Base-by-base conservation (phyloP, 225 moss, liverwort and hornwort genomes). In the Bryum argenteum region DNA sequence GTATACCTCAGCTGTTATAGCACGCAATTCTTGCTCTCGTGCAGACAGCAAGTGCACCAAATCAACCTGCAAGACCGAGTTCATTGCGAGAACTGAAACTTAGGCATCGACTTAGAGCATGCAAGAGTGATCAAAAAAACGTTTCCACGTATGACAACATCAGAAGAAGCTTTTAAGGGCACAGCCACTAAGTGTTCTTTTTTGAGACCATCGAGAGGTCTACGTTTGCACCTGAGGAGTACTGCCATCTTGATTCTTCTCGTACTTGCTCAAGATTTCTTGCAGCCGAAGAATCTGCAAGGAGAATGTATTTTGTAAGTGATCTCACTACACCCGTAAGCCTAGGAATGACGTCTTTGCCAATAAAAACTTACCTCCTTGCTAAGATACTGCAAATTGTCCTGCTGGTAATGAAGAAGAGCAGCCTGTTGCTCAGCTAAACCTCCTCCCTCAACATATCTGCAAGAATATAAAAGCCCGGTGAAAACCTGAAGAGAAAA, bases 1-100 rank as follows among this genome's bases (percentile, higher is more conserved):
- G 51, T 67, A 72, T n/a, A 86, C 96, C 96, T 93, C 96, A 70
- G 98, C 92, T 37, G 91, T 82, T 61, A 98, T 85, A 50, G 92
- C 94, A 65, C 94, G 94, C 55, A 94, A 80, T 79, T 92, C 94
- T 88, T 98, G 98, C 87, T 98, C 98, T 66, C 98, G 91, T 52
- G 89, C 79, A 79, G 90, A 87, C 69, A 98, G 81, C 71, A 89
- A 88, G 81, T 92, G 91, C 70, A 94, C 92, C 60, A 94, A 79
- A 74, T 98, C 98, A 70, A 92, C 94, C 93, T 93, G 88, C 67
- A 82, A 38, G 37, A 39, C 72, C 55, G 48, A 72, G 61, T n/a
- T 28, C 53, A 47, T 21, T 54, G 58, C 41, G 38, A 24, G 22
- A 75, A 28, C 55, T 14, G 39, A 71, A 71, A 67, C 26, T 33